Conservation (phyloP, 2,329 filamentous ascomycete genomes). For the Graphilbum sp. region DNA sequence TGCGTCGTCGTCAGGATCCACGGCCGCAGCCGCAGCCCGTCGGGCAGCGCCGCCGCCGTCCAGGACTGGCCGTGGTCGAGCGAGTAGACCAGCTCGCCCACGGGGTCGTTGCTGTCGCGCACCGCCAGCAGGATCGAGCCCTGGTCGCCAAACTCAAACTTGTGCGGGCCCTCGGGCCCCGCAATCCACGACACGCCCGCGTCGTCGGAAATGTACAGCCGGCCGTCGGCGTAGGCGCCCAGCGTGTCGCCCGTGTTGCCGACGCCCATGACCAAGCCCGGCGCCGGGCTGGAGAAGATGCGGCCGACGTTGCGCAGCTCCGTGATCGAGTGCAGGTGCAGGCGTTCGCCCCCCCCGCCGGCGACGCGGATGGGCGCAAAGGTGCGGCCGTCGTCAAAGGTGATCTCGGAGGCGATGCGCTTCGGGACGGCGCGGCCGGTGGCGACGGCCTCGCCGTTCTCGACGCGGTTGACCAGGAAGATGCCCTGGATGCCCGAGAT, state of each 20-base stretch:
- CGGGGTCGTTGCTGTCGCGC: constrained; percentile 45
- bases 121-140: constrained; percentile 79
- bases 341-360: constrained; percentile 23
- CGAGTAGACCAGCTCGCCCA: constrained; percentile 54
- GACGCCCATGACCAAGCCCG: constrained; percentile 83
- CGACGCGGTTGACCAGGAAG: constrained; percentile 74
- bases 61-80: constrained; percentile 80
- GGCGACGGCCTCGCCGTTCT: constrained; percentile 67
- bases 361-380: constrained; percentile 59
- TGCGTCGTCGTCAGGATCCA: constrained; percentile 70
- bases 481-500: constrained; percentile 83
- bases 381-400: constrained; percentile 85
- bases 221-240: constrained; percentile 52
- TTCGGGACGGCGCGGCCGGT: constrained; percentile 35
- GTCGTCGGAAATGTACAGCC: constrained; percentile 80
- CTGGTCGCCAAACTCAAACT: constrained; percentile 91
- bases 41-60: constrained; percentile 52
- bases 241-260: constrained; percentile 75
- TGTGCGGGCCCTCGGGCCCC: constrained; percentile 65
- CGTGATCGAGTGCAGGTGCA: constrained; percentile 89
- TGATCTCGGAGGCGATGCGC: constrained; percentile 66
- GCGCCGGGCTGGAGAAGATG: constrained; percentile 85
- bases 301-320: constrained; percentile 66
- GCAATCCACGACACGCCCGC: constrained; percentile 73
- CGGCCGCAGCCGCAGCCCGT: constrained; percentile 51